Evolutionary conservation across 805 yeast genomes (phyloP), one percentile per base, ranked within the genome.

Genomic region (Suhomyces xylopsoci): DNA sequence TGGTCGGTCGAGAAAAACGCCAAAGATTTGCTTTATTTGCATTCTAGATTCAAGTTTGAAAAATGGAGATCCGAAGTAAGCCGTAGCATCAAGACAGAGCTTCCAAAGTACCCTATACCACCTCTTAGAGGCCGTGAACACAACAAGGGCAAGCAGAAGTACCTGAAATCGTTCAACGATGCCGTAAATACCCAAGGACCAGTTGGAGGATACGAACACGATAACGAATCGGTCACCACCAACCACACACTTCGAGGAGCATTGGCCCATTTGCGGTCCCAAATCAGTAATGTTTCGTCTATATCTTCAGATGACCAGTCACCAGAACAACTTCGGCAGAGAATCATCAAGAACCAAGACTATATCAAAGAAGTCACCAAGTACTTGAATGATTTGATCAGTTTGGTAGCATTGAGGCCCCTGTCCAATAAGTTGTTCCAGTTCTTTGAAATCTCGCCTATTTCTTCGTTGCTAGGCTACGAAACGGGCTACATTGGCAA

Each of bases 391-490:
- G 77, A 80, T 15, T 70, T 94, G 55, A 78, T 87, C 50, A 68
- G 76, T 15, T 71, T 80, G 4, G 78, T 89, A 46, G 79, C 86
- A 1, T 77, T 90, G 62, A 80, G 85, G 48, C 90, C 97, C 0
- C 96, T 90, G 61, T 84, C 96, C 0, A 91, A 90, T 63, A 77
- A 87, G 53, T 65, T 94, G 9, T 87, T 94, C 61, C 92, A 87
- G 55, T 94, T 94, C 65, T 82, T 93, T 54, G 99, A 94, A 62
- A 71, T 94, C 14, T 91, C 97, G 0, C 96, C 96, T 0, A 81
- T 94, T 57, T 89, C 96, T 6, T 83, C 94, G 7, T 74, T 91
- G 47, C 73, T 94, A 41, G 85, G 93, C 47, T 85, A 89, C 57
- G 99, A 94, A 66, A 81, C 83, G 26, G 87, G 89, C 0, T 87